phyloP scores from a whole-genome alignment of 495 filamentous ascomycete species.

The Hyaloscypha bicolor region DNA sequence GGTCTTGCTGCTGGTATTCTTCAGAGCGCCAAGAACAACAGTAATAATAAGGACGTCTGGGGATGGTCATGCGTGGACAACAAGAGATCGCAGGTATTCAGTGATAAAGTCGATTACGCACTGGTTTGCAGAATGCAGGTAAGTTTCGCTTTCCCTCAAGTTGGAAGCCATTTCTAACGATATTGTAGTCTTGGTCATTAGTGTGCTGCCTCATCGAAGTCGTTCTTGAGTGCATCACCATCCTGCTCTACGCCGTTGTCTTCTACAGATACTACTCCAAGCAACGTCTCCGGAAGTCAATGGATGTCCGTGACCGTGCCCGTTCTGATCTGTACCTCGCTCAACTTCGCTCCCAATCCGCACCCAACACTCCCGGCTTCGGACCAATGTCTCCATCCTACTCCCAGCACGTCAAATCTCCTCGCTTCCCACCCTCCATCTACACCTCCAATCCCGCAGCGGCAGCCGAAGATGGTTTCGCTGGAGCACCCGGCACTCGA shows the following conservation, averaged over 20 bases:
- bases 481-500: constrained; percentile 33
- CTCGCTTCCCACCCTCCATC: constrained; percentile 51
- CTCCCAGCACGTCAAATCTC: constrained; percentile 53
- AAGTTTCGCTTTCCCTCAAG: constrained; percentile 35
- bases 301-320: constrained; percentile 93
- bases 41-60: constrained; percentile 86
- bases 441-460: constrained; percentile 38
- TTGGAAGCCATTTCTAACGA: constrained; percentile 30
- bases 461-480: constrained; percentile 46
- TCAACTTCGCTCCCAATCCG: constrained; percentile 88
- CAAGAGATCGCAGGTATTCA: constrained; percentile 71
- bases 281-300: constrained; percentile 88
- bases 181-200: constrained; percentile 81
- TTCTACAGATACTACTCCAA: constrained; percentile 98
- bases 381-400: constrained; percentile 44
- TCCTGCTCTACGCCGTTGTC: constrained; percentile 87
- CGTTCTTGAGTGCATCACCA: constrained; percentile 87
- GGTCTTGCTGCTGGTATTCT: constrained; percentile 82
- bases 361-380: constrained; percentile 92
- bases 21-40: constrained; percentile 71
- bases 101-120: constrained; percentile 78
- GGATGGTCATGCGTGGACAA: constrained; percentile 95
- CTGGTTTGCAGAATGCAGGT: constrained; percentile 96
- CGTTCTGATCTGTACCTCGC: constrained; percentile 94
- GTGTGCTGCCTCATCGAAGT: constrained; percentile 98